These are phyloP conservation scores for Candida odintsovae DNA, from an alignment of 805 yeast genomes.

Conservation along the genomic window DNA sequence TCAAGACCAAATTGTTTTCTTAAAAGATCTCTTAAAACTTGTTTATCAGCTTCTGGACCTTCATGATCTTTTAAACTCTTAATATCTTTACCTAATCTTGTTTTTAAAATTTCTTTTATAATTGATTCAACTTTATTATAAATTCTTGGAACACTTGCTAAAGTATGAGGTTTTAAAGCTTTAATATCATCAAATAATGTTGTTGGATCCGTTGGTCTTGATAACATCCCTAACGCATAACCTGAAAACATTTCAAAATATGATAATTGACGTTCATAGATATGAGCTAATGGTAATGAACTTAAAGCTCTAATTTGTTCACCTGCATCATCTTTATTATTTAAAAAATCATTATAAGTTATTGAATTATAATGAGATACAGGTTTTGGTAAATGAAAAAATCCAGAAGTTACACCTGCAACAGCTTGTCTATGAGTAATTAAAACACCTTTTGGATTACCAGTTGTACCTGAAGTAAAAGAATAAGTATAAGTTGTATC, in stretches of 20 bases:
- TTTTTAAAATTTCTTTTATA: slow-evolving; percentile 30
- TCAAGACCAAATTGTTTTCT: slow-evolving; percentile 39
- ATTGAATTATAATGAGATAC: slow-evolving; percentile 13
- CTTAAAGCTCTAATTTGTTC: slow-evolving; percentile 30
- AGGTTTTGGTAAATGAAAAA: slow-evolving; percentile 24
- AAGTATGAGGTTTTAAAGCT: slow-evolving; percentile 42
- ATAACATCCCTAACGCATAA: slow-evolving; percentile 23
- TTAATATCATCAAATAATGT: slow-evolving; percentile 51
- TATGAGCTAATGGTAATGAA: slow-evolving; percentile 54
- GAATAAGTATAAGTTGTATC: slow-evolving; percentile 54
- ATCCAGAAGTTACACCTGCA: slow-evolving; percentile 39
- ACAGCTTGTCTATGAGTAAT: slow-evolving; percentile 44
- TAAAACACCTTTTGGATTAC: slow-evolving; percentile 67
- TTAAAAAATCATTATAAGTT: slow-evolving; percentile 3
- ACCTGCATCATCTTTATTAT: slow-evolving; percentile 18
- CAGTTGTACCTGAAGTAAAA: slow-evolving; percentile 74
- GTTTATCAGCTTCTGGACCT: slow-evolving; percentile 1
- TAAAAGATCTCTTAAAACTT: slow-evolving; percentile 31
- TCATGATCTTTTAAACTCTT: neutral
- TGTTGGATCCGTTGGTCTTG: slow-evolving; percentile 47
- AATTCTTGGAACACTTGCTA: slow-evolving; percentile 59
- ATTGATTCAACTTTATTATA: slow-evolving; percentile 54
- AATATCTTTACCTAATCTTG: slow-evolving; percentile 4
- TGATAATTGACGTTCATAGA: slow-evolving; percentile 41
- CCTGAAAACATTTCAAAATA: slow-evolving; percentile 41